Base-by-base conservation (phyloP, 2,329 filamentous ascomycete genomes). In the Colletotrichum incanum region DNA sequence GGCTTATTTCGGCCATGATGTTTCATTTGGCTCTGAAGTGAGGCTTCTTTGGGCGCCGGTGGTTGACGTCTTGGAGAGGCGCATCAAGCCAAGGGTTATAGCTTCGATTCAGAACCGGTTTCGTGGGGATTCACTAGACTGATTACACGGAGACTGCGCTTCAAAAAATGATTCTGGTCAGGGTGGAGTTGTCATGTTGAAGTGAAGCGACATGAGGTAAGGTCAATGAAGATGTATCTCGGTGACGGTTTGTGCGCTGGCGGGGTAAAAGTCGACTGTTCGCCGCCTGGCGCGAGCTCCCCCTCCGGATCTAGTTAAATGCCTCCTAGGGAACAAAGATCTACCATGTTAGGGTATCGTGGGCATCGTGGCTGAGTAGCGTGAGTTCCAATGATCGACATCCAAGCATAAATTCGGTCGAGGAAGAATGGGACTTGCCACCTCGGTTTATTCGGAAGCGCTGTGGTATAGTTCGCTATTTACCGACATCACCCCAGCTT, bases 281-380 rank as follows among this genome's bases (percentile, higher is more conserved):
- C 65, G 49, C 65, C 28, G 45, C 26, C 59, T 70, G 70, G 65
- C 70, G 65, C 65, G 60, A 70, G 65, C 59, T 65, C 37, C 7
- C 41, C 12, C 39, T 60, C 70, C 65, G 70, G 70, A 72, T 72
- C 65, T 45, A 70, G 70, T 50, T 59, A 69, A 72, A 55, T 23
- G 20, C 8, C 28, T 34, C 34, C 14, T 26, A 34, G 60, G n/a
- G 49, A 45, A 64, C 49, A 64, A 64, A 64, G 61, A 41, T 45
- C 2, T 16, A 18, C 34, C 31, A 43, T 37, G 26, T 34, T 28
- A 20, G 50, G 26, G 50, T 12, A 58, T 39, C 54, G 54, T 26
- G 34, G 34, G 14, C 18, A 41, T 26, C 60, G 31, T 39, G n/a
- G 14, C 31, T 8, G 16, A n/a, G 18, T 37, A 16, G 28, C 23